A percentile compares a stretch with the other conserved stretches of the same genome.
Conservation (phyloP, 2,329 filamentous ascomycete species). For the Hypoxylon rubiginosum region DNA sequence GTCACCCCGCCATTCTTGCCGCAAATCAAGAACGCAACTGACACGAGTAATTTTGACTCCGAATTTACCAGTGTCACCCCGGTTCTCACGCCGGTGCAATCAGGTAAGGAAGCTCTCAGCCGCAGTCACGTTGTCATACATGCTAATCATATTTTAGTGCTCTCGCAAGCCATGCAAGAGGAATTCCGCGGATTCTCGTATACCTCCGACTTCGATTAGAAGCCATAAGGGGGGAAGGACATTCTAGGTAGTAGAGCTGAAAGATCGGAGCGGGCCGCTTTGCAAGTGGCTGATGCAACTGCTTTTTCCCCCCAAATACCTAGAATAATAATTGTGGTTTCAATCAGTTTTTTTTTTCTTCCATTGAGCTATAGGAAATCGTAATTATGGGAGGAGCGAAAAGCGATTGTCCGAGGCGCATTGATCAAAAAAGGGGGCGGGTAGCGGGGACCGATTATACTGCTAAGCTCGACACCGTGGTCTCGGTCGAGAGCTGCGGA, state of each 20-base stretch:
- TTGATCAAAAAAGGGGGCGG: constrained; percentile 22
- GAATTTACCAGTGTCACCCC: constrained; percentile 99
- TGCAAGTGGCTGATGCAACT: background rate
- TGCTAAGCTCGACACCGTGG: constrained; percentile 26
- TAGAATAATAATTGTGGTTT: constrained; percentile 14
- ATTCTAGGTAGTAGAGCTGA: background rate
- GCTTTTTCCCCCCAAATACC: background rate
- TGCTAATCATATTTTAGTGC: constrained; percentile 69
- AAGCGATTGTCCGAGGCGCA: constrained; percentile 31
- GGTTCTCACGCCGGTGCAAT: constrained; percentile 96
- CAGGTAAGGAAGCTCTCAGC: constrained; percentile 74
- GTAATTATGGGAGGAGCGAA: constrained; percentile 15
- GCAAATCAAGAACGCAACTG: constrained; percentile 88
- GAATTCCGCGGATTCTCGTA: constrained; percentile 99
- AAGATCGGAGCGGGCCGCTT: background rate
- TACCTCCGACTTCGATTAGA: constrained; percentile 86
- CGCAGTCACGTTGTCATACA: constrained; percentile 6
- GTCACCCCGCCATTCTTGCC: constrained; percentile 91
- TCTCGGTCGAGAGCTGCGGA: constrained; percentile 23
- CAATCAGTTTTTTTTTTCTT: too few relatives aligned
- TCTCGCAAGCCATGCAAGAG: constrained; percentile 99
- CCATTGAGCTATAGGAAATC: constrained; percentile 25
- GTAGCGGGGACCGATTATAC: background rate
- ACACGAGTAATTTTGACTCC: constrained; percentile 99
- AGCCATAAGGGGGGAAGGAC: constrained; percentile 7